These are phyloP conservation scores for Calonectria crousiana DNA, from an alignment of 2,329 filamentous ascomycete genomes.

Conservation along the genomic window DNA sequence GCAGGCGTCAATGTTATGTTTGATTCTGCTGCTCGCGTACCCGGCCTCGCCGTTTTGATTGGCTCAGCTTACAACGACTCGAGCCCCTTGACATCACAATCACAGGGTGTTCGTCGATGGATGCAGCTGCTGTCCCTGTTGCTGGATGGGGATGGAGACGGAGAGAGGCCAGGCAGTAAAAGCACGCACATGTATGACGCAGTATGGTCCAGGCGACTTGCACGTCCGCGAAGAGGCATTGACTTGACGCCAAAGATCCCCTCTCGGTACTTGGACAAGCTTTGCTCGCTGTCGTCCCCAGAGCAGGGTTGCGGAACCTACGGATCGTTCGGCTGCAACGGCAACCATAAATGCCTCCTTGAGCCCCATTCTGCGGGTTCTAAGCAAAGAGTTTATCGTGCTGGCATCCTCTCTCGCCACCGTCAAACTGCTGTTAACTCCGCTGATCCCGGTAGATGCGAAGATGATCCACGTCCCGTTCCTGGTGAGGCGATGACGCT, in stretches of 20 bases:
- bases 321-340: conserved; percentile 28
- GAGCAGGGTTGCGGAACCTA: conserved; percentile 16
- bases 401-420: conserved; percentile 13
- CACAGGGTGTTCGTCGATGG: background rate
- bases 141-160: background rate
- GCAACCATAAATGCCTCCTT: conserved; percentile 26
- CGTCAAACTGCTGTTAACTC: background rate
- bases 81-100: conserved; percentile 9
- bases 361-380: conserved; percentile 3
- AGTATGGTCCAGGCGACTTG: background rate
- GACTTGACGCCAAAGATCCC: background rate
- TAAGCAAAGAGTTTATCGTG: background rate
- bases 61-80: conserved; percentile 14
- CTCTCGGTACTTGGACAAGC: background rate
- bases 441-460: conserved; percentile 20
- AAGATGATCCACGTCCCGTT: conserved; percentile 12
- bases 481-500: conserved; percentile 19
- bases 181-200: background rate
- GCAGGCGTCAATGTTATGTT: conserved; percentile 19
- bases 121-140: background rate
- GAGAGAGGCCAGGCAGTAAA: background rate
- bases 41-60: conserved; percentile 4
- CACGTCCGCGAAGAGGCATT: background rate
- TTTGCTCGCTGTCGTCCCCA: background rate
- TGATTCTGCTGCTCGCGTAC: background rate